Evolutionary conservation across 768 basidiomycete species (phyloP).

Genomic region (Postia placenta): DNA sequence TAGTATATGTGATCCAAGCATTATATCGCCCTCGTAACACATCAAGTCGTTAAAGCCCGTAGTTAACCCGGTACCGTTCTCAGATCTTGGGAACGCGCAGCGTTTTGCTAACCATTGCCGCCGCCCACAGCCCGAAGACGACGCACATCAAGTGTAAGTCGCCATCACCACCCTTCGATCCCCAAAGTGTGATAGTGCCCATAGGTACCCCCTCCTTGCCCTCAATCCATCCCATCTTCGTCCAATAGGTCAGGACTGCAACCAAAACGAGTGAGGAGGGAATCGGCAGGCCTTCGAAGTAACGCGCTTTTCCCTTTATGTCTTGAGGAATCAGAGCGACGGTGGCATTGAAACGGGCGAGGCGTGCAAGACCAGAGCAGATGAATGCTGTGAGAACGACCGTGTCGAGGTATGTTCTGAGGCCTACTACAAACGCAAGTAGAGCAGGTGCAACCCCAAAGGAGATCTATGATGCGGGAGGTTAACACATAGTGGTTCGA

Average conservation of each 20-base stretch:
- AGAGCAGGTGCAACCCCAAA: constrained; percentile 98
- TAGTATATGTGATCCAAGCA: constrained; percentile 10
- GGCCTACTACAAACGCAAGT: constrained; percentile 83
- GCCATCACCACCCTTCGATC: constrained; percentile 61
- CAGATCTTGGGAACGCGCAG: constrained; percentile 76
- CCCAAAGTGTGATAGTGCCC: constrained; percentile 73
- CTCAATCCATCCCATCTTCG: constrained; percentile 78
- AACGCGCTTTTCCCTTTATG: constrained; percentile 77
- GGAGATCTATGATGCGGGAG: constrained; percentile 69
- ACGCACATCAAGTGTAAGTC: constrained; percentile 80
- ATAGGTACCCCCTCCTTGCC: constrained; percentile 70
- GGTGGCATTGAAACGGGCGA: constrained; percentile 98
- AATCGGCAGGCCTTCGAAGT: constrained; percentile 97
- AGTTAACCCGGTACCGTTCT: background rate
- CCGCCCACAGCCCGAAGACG: constrained; percentile 83
- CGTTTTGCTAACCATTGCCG: constrained; percentile 98
- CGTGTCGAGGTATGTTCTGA: constrained; percentile 88
- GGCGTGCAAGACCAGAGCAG: constrained; percentile 92
- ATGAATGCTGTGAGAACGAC: constrained; percentile 85
- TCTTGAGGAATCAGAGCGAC: constrained; percentile 93
- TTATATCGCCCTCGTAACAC: constrained; percentile 11
- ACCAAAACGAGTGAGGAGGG: constrained; percentile 85
- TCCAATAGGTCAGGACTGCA: constrained; percentile 73
- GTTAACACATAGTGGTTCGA: background rate
- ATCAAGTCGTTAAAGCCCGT: too few species aligned